Conservation (phyloP, 2,329 filamentous ascomycete species). For the Nectriaceae sp. region DNA sequence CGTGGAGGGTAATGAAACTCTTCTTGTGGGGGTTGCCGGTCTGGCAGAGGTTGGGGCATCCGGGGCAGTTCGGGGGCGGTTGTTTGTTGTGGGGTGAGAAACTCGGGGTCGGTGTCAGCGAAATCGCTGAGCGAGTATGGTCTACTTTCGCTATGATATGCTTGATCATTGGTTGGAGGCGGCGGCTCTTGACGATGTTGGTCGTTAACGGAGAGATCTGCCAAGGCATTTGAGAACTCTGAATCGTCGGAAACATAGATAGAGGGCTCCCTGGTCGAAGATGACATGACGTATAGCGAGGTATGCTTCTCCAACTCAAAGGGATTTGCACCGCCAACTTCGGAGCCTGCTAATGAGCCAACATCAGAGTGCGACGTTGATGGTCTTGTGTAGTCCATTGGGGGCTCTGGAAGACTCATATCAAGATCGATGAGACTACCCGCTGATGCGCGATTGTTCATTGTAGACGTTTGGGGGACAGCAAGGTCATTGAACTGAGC, state of each 20-base stretch:
- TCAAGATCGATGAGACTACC: slow-evolving; percentile 57
- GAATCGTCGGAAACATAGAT: slow-evolving; percentile 64
- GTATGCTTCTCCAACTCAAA: slow-evolving; percentile 66
- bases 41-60: not conserved
- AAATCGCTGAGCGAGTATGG: slow-evolving; percentile 44
- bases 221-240: slow-evolving; percentile 44
- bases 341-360: slow-evolving; percentile 56
- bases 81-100: slow-evolving; percentile 35
- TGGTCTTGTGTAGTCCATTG: slow-evolving; percentile 53
- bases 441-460: slow-evolving; percentile 44
- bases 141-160: slow-evolving; percentile 18
- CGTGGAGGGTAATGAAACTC: slow-evolving; percentile 15
- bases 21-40: slow-evolving; percentile 18
- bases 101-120: slow-evolving; percentile 42
- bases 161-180: slow-evolving; percentile 14
- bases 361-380: slow-evolving; percentile 63
- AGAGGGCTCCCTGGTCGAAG: slow-evolving; percentile 53
- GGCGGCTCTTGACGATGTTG: slow-evolving; percentile 20
- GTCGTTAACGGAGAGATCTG: slow-evolving; percentile 31
- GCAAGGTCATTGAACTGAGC: slow-evolving; percentile 45
- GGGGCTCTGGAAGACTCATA: slow-evolving; percentile 53
- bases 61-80: slow-evolving; percentile 24
- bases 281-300: slow-evolving; percentile 51
- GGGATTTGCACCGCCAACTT: slow-evolving; percentile 56
- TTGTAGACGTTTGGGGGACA: slow-evolving; percentile 33